Conservation (phyloP, 139 green algal species). For the Chlamydomonas eustigma region DNA sequence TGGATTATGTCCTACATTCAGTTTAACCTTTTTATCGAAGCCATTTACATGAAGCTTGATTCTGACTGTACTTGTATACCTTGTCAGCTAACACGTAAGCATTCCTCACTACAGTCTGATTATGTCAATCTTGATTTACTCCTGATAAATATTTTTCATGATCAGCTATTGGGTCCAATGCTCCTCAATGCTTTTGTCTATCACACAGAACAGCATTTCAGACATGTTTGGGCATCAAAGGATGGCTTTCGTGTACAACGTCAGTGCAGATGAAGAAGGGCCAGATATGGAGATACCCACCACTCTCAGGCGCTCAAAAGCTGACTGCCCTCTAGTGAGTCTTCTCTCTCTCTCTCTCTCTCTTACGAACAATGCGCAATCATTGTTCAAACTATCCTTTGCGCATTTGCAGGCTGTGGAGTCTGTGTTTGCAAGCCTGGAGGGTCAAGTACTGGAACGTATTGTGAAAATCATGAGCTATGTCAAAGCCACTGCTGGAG, state of each 20-base stretch:
- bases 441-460: constrained; percentile 60
- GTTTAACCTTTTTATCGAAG: too few relatives aligned
- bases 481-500: constrained; percentile 56
- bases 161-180: too few relatives aligned
- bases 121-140: not conserved
- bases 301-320: constrained; percentile 79
- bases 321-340: constrained; percentile 73
- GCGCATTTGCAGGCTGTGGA: constrained; percentile 4
- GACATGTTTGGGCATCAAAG: constrained; percentile 72
- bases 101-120: not conserved
- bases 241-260: constrained; percentile 86
- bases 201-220: not conserved
- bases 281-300: constrained; percentile 70
- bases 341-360: not conserved
- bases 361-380: too few relatives aligned
- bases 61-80: too few relatives aligned
- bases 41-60: too few relatives aligned
- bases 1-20: too few relatives aligned
- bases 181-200: too few relatives aligned
- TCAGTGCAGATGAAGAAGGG: constrained; percentile 54
- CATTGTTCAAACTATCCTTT: too few relatives aligned
- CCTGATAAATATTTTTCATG: too few relatives aligned
- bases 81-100: too few relatives aligned
- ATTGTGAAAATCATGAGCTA: constrained; percentile 88
- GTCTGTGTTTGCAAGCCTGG: constrained; percentile 18